Conservation (phyloP, 176 grass and related monocot species). For the Zoysia pacifica region DNA sequence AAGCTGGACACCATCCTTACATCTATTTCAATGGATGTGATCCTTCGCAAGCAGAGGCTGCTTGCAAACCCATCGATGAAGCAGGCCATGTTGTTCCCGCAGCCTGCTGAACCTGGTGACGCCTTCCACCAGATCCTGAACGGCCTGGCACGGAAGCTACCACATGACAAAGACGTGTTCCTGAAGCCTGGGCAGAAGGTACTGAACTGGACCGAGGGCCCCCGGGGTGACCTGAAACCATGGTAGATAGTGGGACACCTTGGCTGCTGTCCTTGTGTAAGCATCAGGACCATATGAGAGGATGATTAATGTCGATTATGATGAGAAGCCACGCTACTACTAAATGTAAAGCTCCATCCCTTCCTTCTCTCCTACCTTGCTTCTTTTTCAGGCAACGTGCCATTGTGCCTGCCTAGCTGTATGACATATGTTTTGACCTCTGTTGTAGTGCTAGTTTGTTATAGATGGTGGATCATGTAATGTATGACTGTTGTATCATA, state of each 20-base stretch:
- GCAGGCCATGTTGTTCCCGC: too few species aligned
- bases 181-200: too few species aligned
- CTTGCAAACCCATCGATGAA: too few species aligned
- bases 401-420: constrained; percentile 31
- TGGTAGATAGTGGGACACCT: constrained; percentile 47
- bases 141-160: too few species aligned
- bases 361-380: constrained; percentile 28
- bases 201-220: too few species aligned
- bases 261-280: constrained; percentile 13
- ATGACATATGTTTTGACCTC: constrained; percentile 23
- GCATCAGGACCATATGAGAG: constrained; percentile 2
- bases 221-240: constrained; percentile 46
- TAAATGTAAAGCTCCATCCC: constrained; percentile 45
- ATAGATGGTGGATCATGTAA: constrained; percentile 37
- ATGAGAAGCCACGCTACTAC: constrained; percentile 8
- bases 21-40: too few species aligned
- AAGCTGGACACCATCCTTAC: too few species aligned
- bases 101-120: too few species aligned
- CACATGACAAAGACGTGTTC: too few species aligned
- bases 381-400: constrained; percentile 24
- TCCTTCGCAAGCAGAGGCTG: too few species aligned
- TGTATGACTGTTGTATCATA: constrained; percentile 40
- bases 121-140: too few species aligned
- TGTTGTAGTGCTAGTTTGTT: constrained; percentile 44
- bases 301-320: background rate